Percentiles rank a stretch among this genome's conserved stretches.
Evolutionary conservation across 2,329 filamentous ascomycete species (phyloP).

Genomic region (Aspergillus fructus): DNA sequence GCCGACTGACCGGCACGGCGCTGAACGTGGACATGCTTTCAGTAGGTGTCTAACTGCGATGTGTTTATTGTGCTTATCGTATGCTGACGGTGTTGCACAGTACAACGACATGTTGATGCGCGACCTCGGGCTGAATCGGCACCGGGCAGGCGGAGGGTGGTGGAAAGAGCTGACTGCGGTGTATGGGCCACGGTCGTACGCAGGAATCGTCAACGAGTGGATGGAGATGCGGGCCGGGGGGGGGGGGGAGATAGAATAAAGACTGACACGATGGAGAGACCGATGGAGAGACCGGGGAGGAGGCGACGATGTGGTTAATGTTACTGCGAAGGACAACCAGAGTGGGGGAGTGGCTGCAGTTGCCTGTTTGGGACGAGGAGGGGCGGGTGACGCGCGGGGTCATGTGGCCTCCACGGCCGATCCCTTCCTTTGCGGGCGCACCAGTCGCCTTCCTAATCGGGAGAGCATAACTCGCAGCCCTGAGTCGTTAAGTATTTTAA

Average conservation of each 20-base stretch:
- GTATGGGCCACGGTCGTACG: slow-evolving; percentile 24
- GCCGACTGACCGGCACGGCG: slow-evolving; percentile 19
- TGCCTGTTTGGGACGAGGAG: not conserved
- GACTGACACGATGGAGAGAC: not conserved
- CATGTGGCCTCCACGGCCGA: not conserved
- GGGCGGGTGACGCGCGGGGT: not conserved
- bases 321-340: not conserved
- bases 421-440: not conserved
- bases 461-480: too few species aligned
- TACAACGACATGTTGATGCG: slow-evolving; percentile 27
- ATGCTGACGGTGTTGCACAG: slow-evolving; percentile 8
- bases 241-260: not conserved
- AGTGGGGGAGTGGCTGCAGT: not conserved
- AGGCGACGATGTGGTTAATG: not conserved
- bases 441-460: too few species aligned
- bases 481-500: too few species aligned
- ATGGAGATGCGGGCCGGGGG: not conserved
- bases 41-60: slow-evolving; percentile 9
- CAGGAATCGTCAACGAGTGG: slow-evolving; percentile 28
- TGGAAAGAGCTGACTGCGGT: slow-evolving; percentile 22
- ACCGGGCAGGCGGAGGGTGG: slow-evolving; percentile 20
- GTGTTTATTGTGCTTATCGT: not conserved
- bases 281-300: not conserved
- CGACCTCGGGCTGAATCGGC: slow-evolving; percentile 25
- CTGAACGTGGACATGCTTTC: slow-evolving; percentile 24